Base-by-base conservation (phyloP, 108 stramenopile species). In the Nannochloropsis granulata region DNA sequence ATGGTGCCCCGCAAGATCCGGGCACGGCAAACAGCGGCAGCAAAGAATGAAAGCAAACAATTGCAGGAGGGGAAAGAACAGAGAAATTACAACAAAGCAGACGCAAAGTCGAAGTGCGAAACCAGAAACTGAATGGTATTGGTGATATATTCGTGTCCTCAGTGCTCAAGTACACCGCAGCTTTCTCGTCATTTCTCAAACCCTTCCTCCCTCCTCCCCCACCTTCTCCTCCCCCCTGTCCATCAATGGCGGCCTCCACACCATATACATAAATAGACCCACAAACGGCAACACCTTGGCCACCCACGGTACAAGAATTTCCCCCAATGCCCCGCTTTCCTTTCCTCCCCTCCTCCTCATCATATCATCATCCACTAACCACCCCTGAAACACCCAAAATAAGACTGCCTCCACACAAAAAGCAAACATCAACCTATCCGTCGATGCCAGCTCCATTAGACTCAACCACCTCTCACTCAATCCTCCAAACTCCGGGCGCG, bases 291-390 rank as follows among this genome's bases (percentile, higher is more conserved):
- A 88, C 79, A 89, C 93, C n/a, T 71, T 71, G 83, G 94, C 94
- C 44, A 92, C 93, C 83, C 46, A 43, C 16, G 56, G 56, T n/a
- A 71, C 56, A 16, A 71, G 21, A n/a, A 16, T n/a, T 5, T 88
- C 92, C 79, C 83, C 46, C 43, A 19, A 78, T 44, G 83, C 84
- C 43, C 89, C 85, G 45, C 25, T 56, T 0, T 93, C 93, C 5
- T 34, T 34, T 34, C 2, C 34, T 34, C 34, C 34, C 34, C 2
- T 34, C 13, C 95, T 83, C 78, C 94, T 91, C 86, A 89, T 91
- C 86, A 91, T 81, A 85, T 96, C 95, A 78, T 96, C 95, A 80
- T 94, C 93, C 3, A 96, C 90, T 1, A 96, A 88, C 94, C 94
- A 96, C n/a, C 93, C 92, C 84, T 96, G 95, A 80, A 96, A 96